phyloP scores from a whole-genome alignment of 495 filamentous ascomycete genomes.

The Pyrenopolyporus hunteri region DNA sequence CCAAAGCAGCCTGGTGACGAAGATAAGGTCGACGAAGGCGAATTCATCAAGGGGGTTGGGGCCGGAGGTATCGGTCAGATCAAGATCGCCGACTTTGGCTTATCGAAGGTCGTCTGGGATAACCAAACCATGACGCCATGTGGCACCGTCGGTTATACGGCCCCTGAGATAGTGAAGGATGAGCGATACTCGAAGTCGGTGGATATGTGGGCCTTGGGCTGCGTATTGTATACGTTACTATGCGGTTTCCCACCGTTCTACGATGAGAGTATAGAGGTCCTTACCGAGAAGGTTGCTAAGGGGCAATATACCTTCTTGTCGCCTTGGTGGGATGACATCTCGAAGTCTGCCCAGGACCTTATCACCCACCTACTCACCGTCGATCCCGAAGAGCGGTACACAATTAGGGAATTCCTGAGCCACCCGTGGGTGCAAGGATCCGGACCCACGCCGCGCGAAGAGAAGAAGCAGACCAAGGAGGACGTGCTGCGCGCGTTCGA shows the following conservation, averaged over 20 bases:
- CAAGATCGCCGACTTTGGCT: conserved; percentile 97
- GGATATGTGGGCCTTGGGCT: conserved; percentile 98
- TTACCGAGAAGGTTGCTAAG: conserved; percentile 96
- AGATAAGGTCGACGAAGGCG: conserved; percentile 96
- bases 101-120: conserved; percentile 98
- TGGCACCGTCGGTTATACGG: conserved; percentile 96
- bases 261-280: conserved; percentile 94
- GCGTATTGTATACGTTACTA: conserved; percentile 93
- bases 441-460: conserved; percentile 60
- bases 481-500: conserved; percentile 58
- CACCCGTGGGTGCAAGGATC: conserved; percentile 89
- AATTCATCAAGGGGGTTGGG: conserved; percentile 83
- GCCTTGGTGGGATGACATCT: conserved; percentile 99
- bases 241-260: conserved; percentile 99
- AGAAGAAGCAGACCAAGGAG: conserved; percentile 60
- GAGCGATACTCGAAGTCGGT: conserved; percentile 98
- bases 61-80: conserved; percentile 93
- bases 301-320: conserved; percentile 98
- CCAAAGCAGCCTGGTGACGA: conserved; percentile 84
- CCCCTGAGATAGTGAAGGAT: conserved; percentile 99
- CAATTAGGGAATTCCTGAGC: conserved; percentile 82
- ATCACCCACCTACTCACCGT: conserved; percentile 93
- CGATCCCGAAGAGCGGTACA: conserved; percentile 89
- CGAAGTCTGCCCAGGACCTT: conserved; percentile 90
- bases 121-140: conserved; percentile 99